These are phyloP conservation scores for Thinopyrum elongatum DNA, from an alignment of 176 grass and related monocot genomes.

Conservation along the genomic window DNA sequence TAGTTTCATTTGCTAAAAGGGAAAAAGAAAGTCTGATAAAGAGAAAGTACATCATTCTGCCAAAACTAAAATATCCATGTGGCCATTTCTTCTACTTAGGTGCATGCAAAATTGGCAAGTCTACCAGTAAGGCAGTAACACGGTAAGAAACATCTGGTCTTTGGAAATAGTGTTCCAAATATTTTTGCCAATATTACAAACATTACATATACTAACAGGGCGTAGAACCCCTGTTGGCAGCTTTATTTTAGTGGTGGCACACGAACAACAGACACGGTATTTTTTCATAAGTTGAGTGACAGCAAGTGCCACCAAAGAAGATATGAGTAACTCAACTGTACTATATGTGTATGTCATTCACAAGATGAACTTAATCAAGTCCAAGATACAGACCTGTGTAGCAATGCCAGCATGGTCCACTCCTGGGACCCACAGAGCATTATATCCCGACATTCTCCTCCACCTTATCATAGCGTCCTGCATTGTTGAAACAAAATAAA, in stretches of 20 bases:
- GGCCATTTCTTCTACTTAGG: background rate
- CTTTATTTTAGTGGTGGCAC: background rate
- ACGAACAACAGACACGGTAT: background rate
- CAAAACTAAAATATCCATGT: background rate
- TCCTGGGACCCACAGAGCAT: conserved; percentile 87
- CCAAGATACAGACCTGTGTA: conserved; percentile 67
- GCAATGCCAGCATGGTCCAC: conserved; percentile 98
- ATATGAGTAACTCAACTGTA: conserved; percentile 7
- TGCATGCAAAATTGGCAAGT: background rate
- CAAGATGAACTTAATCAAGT: conserved; percentile 20
- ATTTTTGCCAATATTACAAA: background rate
- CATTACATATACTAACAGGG: background rate
- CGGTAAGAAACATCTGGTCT: background rate
- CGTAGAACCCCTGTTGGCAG: background rate
- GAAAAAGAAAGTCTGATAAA: background rate
- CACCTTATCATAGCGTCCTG: conserved; percentile 89
- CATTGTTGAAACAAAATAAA: conserved; percentile 21
- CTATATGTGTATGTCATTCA: background rate
- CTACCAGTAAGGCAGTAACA: conserved; percentile 5
- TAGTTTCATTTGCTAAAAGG: background rate
- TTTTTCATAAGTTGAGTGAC: conserved; percentile 16
- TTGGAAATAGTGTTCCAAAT: background rate
- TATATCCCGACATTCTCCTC: conserved; percentile 91
- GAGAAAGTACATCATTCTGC: background rate
- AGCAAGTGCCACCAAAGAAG: background rate